Evolutionary conservation across 306 rosid genomes (phyloP).

Genomic region (Dryas drummondii): DNA sequence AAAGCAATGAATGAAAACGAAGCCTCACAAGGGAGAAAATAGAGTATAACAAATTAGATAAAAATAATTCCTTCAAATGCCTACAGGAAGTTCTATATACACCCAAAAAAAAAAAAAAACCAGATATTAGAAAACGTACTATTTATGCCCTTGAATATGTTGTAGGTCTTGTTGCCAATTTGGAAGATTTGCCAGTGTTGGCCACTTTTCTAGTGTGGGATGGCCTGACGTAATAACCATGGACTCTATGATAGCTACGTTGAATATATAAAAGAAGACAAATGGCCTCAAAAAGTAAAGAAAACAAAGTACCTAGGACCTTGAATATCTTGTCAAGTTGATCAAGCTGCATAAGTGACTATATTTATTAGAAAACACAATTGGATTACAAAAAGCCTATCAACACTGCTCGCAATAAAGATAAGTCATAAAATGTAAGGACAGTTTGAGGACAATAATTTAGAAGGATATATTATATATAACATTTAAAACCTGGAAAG

Average conservation of each 20-base stretch:
- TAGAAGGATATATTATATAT: neutral
- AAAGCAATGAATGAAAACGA: constrained; percentile 7
- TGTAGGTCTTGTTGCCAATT: constrained; percentile 81
- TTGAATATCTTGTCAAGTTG: constrained; percentile 98
- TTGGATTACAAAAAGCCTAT: neutral
- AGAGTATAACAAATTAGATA: neutral
- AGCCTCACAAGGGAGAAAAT: neutral
- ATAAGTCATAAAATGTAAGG: constrained; percentile 9
- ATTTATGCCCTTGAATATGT: constrained; percentile 86
- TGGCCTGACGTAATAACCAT: constrained; percentile 68
- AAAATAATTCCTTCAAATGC: neutral
- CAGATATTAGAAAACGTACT: constrained; percentile 49
- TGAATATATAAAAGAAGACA: constrained; percentile 27
- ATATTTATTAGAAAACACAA: constrained; percentile 20
- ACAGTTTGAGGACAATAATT: constrained; percentile 2
- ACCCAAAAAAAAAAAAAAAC: neutral
- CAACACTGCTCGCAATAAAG: constrained; percentile 10
- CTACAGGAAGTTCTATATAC: constrained; percentile 10
- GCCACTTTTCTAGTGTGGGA: constrained; percentile 96
- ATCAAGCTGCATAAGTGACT: constrained; percentile 71
- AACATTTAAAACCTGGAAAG: constrained; percentile 72
- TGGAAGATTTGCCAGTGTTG: constrained; percentile 82
- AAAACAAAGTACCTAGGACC: constrained; percentile 75
- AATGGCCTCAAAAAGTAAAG: constrained; percentile 14
- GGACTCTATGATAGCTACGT: constrained; percentile 35